A percentile compares a stretch with the other conserved stretches of the same genome.
Evolutionary conservation across 768 basidiomycete species (phyloP).

Genomic region (Grammothele lineata): DNA sequence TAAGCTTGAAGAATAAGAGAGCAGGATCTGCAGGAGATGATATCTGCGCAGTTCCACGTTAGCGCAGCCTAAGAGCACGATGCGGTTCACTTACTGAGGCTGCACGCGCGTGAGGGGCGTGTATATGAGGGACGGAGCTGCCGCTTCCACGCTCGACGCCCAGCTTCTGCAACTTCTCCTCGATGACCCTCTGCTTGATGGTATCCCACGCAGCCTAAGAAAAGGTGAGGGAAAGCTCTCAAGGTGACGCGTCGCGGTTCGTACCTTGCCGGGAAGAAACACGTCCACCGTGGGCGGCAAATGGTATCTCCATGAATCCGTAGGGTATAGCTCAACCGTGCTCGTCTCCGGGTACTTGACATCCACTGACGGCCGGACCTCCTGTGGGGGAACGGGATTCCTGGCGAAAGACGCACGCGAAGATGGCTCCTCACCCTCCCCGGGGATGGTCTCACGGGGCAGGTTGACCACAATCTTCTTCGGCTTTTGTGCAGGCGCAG

Average conservation of each 20-base stretch:
- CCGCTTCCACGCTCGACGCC: slow-evolving; percentile 66
- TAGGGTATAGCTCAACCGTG: slow-evolving; percentile 56
- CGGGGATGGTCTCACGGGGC: slow-evolving; percentile 58
- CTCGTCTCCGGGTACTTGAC: slow-evolving; percentile 30
- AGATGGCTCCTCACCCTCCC: slow-evolving; percentile 32
- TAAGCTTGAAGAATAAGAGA: slow-evolving; percentile 74
- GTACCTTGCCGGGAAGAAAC: slow-evolving; percentile 77
- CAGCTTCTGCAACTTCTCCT: slow-evolving; percentile 75
- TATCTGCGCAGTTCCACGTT: slow-evolving; percentile 51
- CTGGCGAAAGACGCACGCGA: slow-evolving; percentile 58
- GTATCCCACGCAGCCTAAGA: slow-evolving; percentile 78
- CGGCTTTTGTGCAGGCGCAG: slow-evolving; percentile 35
- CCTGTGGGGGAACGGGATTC: slow-evolving; percentile 41
- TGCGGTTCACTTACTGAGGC: slow-evolving; percentile 59
- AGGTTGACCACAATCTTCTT: slow-evolving; percentile 72
- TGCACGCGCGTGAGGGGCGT: slow-evolving; percentile 76
- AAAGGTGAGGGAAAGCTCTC: no score
- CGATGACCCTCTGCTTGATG: slow-evolving; percentile 66
- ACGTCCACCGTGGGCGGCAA: slow-evolving; percentile 74
- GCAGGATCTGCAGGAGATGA: slow-evolving; percentile 90
- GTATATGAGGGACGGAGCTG: slow-evolving; percentile 53
- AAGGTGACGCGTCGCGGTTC: slow-evolving; percentile 7
- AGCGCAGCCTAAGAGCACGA: no score
- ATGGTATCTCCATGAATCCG: slow-evolving; percentile 53
- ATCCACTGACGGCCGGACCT: slow-evolving; percentile 26